phyloP scores from a whole-genome alignment of 148 eudicot genomes.

The Arbutus unedo region DNA sequence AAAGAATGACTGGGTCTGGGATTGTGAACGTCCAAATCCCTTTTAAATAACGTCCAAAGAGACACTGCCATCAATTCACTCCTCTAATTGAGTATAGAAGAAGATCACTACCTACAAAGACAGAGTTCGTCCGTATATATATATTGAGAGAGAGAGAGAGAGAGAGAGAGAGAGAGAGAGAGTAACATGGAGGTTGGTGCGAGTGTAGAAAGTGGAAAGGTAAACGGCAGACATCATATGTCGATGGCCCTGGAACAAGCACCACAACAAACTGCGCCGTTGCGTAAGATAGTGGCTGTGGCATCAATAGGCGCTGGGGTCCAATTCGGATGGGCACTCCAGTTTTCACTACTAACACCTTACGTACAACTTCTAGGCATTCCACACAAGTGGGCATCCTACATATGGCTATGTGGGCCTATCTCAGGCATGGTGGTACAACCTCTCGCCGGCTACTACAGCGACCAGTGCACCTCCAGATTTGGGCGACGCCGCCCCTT shows the following conservation, averaged over 20 bases:
- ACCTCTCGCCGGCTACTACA: slow-evolving; percentile 65
- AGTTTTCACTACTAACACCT: slow-evolving; percentile 72
- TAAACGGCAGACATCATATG: not conserved
- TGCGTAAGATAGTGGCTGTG: slow-evolving; percentile 40
- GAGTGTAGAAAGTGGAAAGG: not conserved
- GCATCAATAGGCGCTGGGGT: slow-evolving; percentile 77
- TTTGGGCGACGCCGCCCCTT: slow-evolving; percentile 79
- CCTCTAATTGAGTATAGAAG: too few species aligned
- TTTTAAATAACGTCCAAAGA: too few species aligned
- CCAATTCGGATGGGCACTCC: slow-evolving; percentile 86
- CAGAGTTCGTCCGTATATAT: not conserved
- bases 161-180: not conserved
- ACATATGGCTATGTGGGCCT: slow-evolving; percentile 86
- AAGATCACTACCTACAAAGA: not conserved
- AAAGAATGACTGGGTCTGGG: too few species aligned
- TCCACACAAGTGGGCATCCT: slow-evolving; percentile 56
- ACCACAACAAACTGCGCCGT: slow-evolving; percentile 14
- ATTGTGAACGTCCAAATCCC: too few species aligned
- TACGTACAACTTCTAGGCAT: slow-evolving; percentile 65
- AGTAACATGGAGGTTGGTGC: not conserved
- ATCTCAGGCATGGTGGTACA: slow-evolving; percentile 72
- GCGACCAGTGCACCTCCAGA: slow-evolving; percentile 45
- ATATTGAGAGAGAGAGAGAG: not conserved
- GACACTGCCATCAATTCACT: too few species aligned
- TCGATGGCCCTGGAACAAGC: not conserved